A percentile compares a stretch with the other conserved stretches of the same genome.
phyloP scores from a whole-genome alignment of 78 protist genomes.

The Cyanophora paradoxa region DNA sequence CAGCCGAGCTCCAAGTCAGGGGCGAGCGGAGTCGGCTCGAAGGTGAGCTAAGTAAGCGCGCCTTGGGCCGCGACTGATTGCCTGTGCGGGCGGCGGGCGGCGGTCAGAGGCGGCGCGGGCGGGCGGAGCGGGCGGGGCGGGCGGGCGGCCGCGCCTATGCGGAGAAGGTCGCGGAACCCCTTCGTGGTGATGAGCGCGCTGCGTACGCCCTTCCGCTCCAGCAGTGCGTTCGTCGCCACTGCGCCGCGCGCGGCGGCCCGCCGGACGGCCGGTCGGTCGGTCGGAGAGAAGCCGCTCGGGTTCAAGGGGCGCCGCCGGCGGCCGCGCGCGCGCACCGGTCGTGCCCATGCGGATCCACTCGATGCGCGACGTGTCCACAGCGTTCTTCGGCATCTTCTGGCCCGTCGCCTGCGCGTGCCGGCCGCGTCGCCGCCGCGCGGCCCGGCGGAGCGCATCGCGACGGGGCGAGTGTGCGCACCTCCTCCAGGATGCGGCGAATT shows the following conservation, averaged over 20 bases:
- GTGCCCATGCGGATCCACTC: slow-evolving; percentile 89
- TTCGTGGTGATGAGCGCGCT: background rate
- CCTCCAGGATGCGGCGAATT: slow-evolving; percentile 70
- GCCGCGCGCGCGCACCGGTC: too few relatives aligned
- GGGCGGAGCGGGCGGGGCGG: too few relatives aligned
- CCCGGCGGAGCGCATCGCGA: background rate
- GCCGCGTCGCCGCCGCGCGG: background rate
- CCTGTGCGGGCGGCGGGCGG: too few relatives aligned
- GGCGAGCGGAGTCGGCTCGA: too few relatives aligned
- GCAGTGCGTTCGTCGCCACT: slow-evolving; percentile 95
- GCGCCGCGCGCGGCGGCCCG: too few relatives aligned
- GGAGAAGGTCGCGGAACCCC: slow-evolving; percentile 13
- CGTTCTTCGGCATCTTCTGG: background rate
- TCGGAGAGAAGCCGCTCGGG: too few relatives aligned
- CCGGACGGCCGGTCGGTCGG: too few relatives aligned
- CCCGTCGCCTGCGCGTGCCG: background rate
- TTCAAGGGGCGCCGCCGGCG: too few relatives aligned
- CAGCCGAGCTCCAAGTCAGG: too few relatives aligned
- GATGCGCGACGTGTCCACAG: slow-evolving; percentile 42
- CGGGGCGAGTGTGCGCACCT: slow-evolving; percentile 8
- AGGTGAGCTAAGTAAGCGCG: too few relatives aligned
- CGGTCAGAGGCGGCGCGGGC: too few relatives aligned
- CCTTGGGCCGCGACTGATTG: too few relatives aligned
- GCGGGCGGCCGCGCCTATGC: background rate
- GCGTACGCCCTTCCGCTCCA: slow-evolving; percentile 80